Percentiles rank a stretch among this genome's conserved stretches.
These are phyloP conservation scores for Aurinia saxatilis DNA, from an alignment of 345 rosid species.

Conservation along the genomic window DNA sequence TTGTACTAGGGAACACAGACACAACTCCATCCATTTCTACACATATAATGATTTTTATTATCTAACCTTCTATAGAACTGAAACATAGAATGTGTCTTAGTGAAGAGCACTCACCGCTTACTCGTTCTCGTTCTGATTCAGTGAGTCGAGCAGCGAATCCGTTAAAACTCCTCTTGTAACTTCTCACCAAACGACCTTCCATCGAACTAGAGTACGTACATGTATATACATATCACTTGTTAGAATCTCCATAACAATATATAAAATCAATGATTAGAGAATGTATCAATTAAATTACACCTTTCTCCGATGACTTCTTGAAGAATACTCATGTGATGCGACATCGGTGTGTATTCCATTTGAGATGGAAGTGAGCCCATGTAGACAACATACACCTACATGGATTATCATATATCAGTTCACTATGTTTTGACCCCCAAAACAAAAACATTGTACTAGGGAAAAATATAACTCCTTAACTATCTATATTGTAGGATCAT, in stretches of 20 bases:
- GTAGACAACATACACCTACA: slow-evolving; percentile 34
- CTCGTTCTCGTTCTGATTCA: slow-evolving; percentile 30
- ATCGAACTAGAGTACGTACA: slow-evolving; percentile 12
- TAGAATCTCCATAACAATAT: background rate
- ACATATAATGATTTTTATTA: background rate
- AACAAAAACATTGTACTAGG: too few relatives aligned
- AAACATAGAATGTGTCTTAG: background rate
- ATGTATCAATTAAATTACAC: background rate
- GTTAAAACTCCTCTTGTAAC: slow-evolving; percentile 54
- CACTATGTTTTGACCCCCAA: background rate
- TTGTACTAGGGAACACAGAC: slow-evolving; percentile 39
- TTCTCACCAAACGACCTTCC: slow-evolving; percentile 32
- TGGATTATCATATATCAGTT: background rate
- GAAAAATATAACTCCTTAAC: background rate
- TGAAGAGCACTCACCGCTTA: slow-evolving; percentile 31
- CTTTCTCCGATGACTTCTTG: slow-evolving; percentile 23
- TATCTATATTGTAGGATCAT: background rate
- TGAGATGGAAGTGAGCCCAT: slow-evolving; percentile 35
- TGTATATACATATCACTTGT: background rate
- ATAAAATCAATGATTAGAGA: background rate
- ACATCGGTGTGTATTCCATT: background rate
- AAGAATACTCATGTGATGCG: slow-evolving; percentile 18
- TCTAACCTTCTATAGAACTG: background rate
- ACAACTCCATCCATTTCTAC: slow-evolving; percentile 34
- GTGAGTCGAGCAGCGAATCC: slow-evolving; percentile 54